These are phyloP conservation scores for Trametes polyzona DNA, from an alignment of 1,284 basidiomycete genomes.

Conservation along the genomic window DNA sequence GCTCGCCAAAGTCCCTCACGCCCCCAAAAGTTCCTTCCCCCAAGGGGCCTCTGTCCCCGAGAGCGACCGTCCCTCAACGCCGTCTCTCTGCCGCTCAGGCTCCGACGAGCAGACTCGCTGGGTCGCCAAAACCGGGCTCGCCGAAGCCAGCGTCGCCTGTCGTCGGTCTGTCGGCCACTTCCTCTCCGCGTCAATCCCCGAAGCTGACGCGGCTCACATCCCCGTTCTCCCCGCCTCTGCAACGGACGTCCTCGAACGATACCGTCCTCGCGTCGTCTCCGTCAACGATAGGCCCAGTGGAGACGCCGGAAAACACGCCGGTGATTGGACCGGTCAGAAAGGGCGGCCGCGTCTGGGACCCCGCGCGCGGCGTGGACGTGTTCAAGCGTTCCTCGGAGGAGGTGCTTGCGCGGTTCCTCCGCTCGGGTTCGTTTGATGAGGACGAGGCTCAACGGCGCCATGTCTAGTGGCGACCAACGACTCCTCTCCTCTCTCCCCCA, in stretches of 20 bases:
- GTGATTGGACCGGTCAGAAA: constrained; percentile 29
- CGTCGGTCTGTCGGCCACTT: constrained; percentile 22
- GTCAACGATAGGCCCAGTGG: constrained; percentile 51
- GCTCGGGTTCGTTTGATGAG: constrained; percentile 72
- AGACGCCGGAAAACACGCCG: constrained; percentile 32
- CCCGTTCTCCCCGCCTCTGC: constrained; percentile 31
- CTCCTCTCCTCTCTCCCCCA: background rate
- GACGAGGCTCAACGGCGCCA: constrained; percentile 37
- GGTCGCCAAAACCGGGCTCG: constrained; percentile 26
- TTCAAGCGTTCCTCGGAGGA: constrained; percentile 86
- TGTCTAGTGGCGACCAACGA: constrained; percentile 6
- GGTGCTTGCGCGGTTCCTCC: constrained; percentile 77
- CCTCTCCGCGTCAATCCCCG: constrained; percentile 31
- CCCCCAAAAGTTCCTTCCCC: constrained; percentile 28
- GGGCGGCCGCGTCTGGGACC: constrained; percentile 71
- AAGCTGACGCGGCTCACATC: constrained; percentile 29
- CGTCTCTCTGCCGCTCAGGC: constrained; percentile 23
- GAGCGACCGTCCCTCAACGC: constrained; percentile 4
- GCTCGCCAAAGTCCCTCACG: constrained; percentile 15
- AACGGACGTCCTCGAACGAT: constrained; percentile 38
- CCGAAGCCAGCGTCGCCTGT: constrained; percentile 31
- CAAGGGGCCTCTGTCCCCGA: constrained; percentile 19
- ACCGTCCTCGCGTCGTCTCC: constrained; percentile 42
- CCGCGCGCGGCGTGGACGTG: constrained; percentile 75
- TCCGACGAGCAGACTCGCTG: constrained; percentile 28